phyloP scores from a whole-genome alignment of 192 early-diverging fungal genomes.

The Coemansia sp. region DNA sequence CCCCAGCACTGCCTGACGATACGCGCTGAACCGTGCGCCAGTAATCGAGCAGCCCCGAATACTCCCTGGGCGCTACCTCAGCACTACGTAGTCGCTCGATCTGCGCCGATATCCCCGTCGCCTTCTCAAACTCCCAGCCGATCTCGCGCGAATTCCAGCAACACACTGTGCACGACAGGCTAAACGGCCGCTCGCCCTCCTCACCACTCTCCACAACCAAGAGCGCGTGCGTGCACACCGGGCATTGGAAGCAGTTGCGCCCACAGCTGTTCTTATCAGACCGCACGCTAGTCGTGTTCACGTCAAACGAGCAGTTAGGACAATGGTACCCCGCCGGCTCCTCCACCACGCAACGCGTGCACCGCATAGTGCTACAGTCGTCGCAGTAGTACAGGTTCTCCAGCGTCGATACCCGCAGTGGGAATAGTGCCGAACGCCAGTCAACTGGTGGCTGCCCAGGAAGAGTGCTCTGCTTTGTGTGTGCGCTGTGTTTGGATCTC shows the following conservation, averaged over 20 bases:
- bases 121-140: constrained; percentile 89
- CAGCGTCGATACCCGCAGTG: constrained; percentile 54
- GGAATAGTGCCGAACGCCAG: constrained; percentile 14
- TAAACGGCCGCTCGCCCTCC: constrained; percentile 57
- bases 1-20: constrained; percentile 15
- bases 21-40: constrained; percentile 75
- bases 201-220: constrained; percentile 63
- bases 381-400: constrained; percentile 87
- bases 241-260: constrained; percentile 94
- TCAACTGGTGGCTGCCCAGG: neutral
- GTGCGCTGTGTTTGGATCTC: neutral
- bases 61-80: constrained; percentile 73
- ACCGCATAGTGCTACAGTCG: constrained; percentile 78
- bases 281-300: constrained; percentile 93
- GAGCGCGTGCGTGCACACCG: constrained; percentile 78
- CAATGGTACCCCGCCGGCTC: constrained; percentile 92
- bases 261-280: constrained; percentile 93
- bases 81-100: constrained; percentile 78
- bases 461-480: neutral
- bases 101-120: constrained; percentile 90
- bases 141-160: constrained; percentile 93
- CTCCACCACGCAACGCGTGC: constrained; percentile 78
- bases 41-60: constrained; percentile 78
- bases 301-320: constrained; percentile 96
- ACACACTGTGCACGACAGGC: constrained; percentile 83